Evolutionary conservation across 495 filamentous ascomycete species (phyloP).

Genomic region (Penicillium argentinense): DNA sequence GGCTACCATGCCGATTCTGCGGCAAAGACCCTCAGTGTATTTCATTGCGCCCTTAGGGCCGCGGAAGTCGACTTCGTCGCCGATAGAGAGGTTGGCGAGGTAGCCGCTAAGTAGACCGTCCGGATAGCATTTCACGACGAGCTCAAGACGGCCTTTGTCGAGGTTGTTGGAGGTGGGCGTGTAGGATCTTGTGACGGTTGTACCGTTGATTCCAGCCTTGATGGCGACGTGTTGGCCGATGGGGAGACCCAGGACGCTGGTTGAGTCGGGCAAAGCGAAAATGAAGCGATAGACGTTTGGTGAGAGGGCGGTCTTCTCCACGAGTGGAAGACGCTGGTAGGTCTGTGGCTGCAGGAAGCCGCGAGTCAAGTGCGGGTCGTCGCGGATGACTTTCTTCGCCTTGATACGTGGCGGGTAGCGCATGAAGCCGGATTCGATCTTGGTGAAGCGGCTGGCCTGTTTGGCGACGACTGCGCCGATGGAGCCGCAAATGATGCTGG

Average conservation of each 20-base stretch:
- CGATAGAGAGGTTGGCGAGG: conserved; percentile 40
- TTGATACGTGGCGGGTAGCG: conserved; percentile 42
- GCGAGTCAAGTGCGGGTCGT: conserved; percentile 31
- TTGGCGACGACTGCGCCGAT: conserved; percentile 23
- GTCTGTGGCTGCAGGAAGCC: conserved; percentile 47
- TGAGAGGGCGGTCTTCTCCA: conserved; percentile 42
- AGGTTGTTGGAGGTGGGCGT: conserved; percentile 54
- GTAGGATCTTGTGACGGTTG: conserved; percentile 46
- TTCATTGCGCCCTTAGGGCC: conserved; percentile 51
- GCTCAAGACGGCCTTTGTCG: conserved; percentile 44
- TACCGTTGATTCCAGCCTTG: conserved; percentile 41
- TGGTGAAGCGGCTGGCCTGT: conserved; percentile 26
- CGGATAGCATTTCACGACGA: conserved; percentile 51
- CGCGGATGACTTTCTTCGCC: conserved; percentile 22
- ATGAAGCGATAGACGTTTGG: conserved; percentile 48
- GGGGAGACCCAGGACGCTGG: conserved; percentile 48
- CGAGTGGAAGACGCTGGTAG: conserved; percentile 45
- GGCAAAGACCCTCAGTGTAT: conserved; percentile 34
- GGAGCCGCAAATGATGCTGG: conserved; percentile 24
- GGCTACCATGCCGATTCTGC: conserved; percentile 48
- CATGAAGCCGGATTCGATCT: conserved; percentile 36
- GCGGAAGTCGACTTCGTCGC: conserved; percentile 45
- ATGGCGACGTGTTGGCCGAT: conserved; percentile 56
- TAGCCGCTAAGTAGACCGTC: conserved; percentile 51
- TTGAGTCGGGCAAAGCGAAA: conserved; percentile 45